Conservation (phyloP, 768 basidiomycete genomes). For the Podaxis rugospora region DNA sequence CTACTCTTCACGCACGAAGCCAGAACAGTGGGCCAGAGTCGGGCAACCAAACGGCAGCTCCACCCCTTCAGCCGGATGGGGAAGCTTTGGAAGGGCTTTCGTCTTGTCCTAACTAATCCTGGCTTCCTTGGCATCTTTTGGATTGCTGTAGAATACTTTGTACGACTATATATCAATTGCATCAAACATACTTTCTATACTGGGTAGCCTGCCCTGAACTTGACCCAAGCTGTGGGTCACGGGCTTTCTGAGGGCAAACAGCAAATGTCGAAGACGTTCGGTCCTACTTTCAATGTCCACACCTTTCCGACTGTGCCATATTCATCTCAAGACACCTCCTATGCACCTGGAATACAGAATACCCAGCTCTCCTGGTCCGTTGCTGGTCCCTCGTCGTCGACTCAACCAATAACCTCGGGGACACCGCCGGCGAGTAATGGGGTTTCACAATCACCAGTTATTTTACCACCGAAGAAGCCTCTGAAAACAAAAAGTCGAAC, state of each 20-base stretch:
- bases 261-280: constrained; percentile 38
- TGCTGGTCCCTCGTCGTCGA: constrained; percentile 5
- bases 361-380: constrained; percentile 11
- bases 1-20: constrained; percentile 25
- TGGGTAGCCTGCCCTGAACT: constrained; percentile 33
- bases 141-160: background rate
- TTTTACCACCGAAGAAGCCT: constrained; percentile 17
- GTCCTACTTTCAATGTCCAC: constrained; percentile 19
- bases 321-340: constrained; percentile 13
- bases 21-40: constrained; percentile 14
- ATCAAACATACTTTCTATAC: constrained; percentile 4
- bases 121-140: background rate
- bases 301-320: constrained; percentile 19
- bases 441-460: background rate
- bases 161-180: background rate
- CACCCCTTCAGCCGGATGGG: background rate
- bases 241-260: constrained; percentile 33
- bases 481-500: constrained; percentile 33
- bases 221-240: constrained; percentile 24
- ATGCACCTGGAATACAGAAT: constrained; percentile 10
- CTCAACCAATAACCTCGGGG: background rate
- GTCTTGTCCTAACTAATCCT: background rate
- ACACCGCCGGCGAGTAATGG: background rate
- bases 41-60: background rate
- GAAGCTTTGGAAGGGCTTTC: background rate